Base-by-base conservation (phyloP, 1,284 basidiomycete species). In the Somion occarium region DNA sequence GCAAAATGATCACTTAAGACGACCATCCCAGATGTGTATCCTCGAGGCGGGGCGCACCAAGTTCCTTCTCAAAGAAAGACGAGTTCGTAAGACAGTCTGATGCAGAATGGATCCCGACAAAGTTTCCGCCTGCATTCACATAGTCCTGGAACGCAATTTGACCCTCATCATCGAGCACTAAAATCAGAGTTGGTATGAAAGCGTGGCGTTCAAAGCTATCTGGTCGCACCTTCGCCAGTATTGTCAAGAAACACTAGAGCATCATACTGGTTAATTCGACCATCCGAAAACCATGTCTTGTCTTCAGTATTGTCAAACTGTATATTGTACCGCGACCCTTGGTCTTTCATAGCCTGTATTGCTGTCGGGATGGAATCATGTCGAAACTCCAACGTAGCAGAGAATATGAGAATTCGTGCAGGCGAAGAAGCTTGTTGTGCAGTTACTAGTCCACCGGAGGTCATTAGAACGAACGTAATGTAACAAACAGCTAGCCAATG, bases 321-420 rank as follows among this genome's bases (percentile, higher is more conserved):
- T 24, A 85, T 73, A 50, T 76, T 69, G 59, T 75, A 72, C 13
- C 63, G 54, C 5, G 68, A 56, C 39, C 78, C 74, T 3, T 78
- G 69, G 0, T 67, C 56, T 22, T 72, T 65, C 44, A 91, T 73
- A 1, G 82, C 81, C 38, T 75, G 65, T 34, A 83, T 78, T 20
- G 83, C 83, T 1, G 79, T 82, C 0, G 88, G 87, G 52, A 92
- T 91, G 2, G 85, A 88, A 59, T 89, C 88, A 66, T 92, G 89
- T 47, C 85, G 72, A 60, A 75, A 84, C 15, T 71, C 73, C 37
- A 63, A 59, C 0, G 79, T 82, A 4, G 76, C 76, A 3, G 79
- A 78, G 58, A 78, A 83, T 25, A 84, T 74, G n/a, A 82, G 69
- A 13, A 70, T 64, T 42, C 54, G 53, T 5, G 61, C 57, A 26